Evolutionary conservation across 768 basidiomycete genomes (phyloP).

Genomic region (Tylopilus subfusipes): DNA sequence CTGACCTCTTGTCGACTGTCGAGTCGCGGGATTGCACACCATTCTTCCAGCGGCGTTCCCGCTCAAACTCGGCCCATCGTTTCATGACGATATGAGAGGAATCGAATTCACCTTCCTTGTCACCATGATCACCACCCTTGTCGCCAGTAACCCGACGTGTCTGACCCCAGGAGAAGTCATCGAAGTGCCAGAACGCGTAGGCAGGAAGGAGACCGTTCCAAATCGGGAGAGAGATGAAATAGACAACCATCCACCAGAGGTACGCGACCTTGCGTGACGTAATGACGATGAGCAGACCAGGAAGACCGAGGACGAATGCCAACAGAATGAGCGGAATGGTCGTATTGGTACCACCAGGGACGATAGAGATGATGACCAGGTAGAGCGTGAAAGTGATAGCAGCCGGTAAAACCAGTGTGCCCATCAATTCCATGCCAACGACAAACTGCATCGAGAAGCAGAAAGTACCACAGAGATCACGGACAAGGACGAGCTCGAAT

Average conservation of each 20-base stretch:
- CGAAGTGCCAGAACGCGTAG: conserved; percentile 99
- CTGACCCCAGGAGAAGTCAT: conserved; percentile 98
- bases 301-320: conserved; percentile 92
- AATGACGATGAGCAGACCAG: conserved; percentile 92
- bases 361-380: conserved; percentile 83
- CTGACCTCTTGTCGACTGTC: conserved; percentile 65
- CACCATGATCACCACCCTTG: conserved; percentile 68
- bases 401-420: conserved; percentile 94
- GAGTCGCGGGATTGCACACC: conserved; percentile 83
- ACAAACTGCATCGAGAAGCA: conserved; percentile 99
- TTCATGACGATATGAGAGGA: conserved; percentile 98
- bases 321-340: conserved; percentile 91
- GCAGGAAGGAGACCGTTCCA: conserved; percentile 97
- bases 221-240: conserved; percentile 87
- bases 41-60: conserved; percentile 90
- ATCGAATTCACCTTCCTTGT: conserved; percentile 98
- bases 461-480: conserved; percentile 99
- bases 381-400: conserved; percentile 97
- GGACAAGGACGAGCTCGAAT: conserved; percentile 89
- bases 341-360: conserved; percentile 73
- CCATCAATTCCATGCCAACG: conserved; percentile 96
- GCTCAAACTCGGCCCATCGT: conserved; percentile 97
- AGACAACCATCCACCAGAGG: conserved; percentile 95
- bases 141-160: conserved; percentile 82
- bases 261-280: conserved; percentile 93